A percentile compares a stretch with the other conserved stretches of the same genome.
These are phyloP conservation scores for Saccharomyces jurei DNA, from an alignment of 805 yeast species.

Conservation along the genomic window DNA sequence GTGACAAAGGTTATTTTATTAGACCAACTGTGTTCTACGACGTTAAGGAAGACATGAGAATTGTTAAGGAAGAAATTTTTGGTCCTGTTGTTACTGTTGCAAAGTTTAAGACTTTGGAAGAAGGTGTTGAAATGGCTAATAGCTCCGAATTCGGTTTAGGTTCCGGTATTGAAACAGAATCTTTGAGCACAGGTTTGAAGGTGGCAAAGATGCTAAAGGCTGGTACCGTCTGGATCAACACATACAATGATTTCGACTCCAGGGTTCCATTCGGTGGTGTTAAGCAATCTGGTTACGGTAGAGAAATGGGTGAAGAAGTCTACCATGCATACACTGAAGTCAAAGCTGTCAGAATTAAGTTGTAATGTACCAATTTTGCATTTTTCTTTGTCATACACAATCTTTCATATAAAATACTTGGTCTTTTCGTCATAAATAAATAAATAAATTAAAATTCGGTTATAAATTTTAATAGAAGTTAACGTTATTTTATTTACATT, in stretches of 20 bases:
- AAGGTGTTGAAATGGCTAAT: slow-evolving; percentile 59
- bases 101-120: slow-evolving; percentile 61
- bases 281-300: slow-evolving; percentile 75
- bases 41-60: slow-evolving; percentile 51
- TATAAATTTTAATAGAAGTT: not conserved
- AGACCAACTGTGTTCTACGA: slow-evolving; percentile 69
- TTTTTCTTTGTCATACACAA: not conserved
- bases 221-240: slow-evolving; percentile 76
- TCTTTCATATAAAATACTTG: not conserved
- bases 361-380: slow-evolving; percentile 9
- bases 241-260: slow-evolving; percentile 69
- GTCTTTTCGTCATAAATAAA: not conserved
- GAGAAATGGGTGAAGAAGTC: slow-evolving; percentile 79
- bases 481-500: not conserved
- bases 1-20: slow-evolving; percentile 61
- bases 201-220: slow-evolving; percentile 60
- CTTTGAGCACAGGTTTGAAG: slow-evolving; percentile 50
- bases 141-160: slow-evolving; percentile 70
- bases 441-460: not conserved
- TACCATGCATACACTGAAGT: slow-evolving; percentile 67
- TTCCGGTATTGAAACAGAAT: slow-evolving; percentile 69
- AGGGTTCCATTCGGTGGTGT: slow-evolving; percentile 77
- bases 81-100: slow-evolving; percentile 72
- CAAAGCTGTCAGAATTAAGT: slow-evolving; percentile 61
- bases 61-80: slow-evolving; percentile 67